Percentiles rank a stretch among this genome's conserved stretches.
phyloP scores from a whole-genome alignment of 1,139 yeast genomes.

The Lodderomyces oxycetoniae region DNA sequence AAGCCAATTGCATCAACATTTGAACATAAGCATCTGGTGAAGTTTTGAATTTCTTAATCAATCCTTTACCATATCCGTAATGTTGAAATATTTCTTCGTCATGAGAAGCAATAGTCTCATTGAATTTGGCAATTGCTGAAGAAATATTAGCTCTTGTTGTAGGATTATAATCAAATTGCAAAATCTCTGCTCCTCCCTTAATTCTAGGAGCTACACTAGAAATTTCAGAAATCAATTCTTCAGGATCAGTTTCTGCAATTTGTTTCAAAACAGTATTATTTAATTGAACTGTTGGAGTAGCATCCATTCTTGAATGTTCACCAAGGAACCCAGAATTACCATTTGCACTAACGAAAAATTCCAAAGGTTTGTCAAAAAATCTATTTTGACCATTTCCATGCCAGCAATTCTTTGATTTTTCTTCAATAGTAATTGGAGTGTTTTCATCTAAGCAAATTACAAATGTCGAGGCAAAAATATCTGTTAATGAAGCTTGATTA shows the following conservation, averaged over 20 bases:
- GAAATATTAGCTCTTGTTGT: slow-evolving; percentile 48
- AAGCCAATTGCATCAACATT: slow-evolving; percentile 70
- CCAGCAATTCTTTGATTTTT: slow-evolving; percentile 86
- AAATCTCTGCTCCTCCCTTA: slow-evolving; percentile 22
- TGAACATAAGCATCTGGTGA: slow-evolving; percentile 80
- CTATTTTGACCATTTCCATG: slow-evolving; percentile 92
- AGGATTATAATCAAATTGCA: slow-evolving; percentile 48
- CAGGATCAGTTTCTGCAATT: slow-evolving; percentile 44
- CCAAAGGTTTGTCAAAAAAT: slow-evolving; percentile 88
- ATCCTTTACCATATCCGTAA: slow-evolving; percentile 66
- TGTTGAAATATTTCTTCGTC: slow-evolving; percentile 66
- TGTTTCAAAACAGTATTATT: slow-evolving; percentile 70
- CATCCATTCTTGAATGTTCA: slow-evolving; percentile 98
- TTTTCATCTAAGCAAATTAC: slow-evolving; percentile 74
- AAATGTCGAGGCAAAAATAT: slow-evolving; percentile 76
- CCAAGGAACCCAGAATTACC: slow-evolving; percentile 92
- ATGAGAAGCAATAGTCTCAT: slow-evolving; percentile 47
- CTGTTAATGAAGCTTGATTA: slow-evolving; percentile 54
- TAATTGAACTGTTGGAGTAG: slow-evolving; percentile 88
- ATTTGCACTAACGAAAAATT: slow-evolving; percentile 75
- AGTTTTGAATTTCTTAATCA: slow-evolving; percentile 62
- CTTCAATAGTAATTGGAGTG: slow-evolving; percentile 74
- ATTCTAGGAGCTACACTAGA: slow-evolving; percentile 20
- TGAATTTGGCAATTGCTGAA: slow-evolving; percentile 53
- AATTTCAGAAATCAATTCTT: slow-evolving; percentile 26